Percentiles rank a stretch among this genome's conserved stretches.
Conservation (phyloP, 179 eudicot genomes). For the Amaranthus tricolor region DNA sequence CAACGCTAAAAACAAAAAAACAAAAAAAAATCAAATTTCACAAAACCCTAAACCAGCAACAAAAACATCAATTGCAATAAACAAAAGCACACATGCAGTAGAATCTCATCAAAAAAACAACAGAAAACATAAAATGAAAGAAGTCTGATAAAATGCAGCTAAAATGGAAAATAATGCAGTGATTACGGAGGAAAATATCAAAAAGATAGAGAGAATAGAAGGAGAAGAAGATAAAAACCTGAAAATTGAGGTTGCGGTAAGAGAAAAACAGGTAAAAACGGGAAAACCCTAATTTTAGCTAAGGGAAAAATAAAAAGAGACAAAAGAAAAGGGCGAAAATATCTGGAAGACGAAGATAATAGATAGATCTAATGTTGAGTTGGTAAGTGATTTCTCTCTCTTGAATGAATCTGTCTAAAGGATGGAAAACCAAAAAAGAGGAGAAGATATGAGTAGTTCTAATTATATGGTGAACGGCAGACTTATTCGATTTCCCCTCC, state of each 20-base stretch:
- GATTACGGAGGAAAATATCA: not conserved
- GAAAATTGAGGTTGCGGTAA: slow-evolving; percentile 4
- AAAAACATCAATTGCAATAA: not conserved
- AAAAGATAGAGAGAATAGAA: not conserved
- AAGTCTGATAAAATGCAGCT: slow-evolving; percentile 13
- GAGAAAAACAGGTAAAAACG: slow-evolving; percentile 2
- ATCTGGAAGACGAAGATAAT: slow-evolving; percentile 33
- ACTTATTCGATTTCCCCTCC: no score
- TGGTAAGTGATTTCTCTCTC: slow-evolving; percentile 8
- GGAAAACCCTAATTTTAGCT: slow-evolving; percentile 31
- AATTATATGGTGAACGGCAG: slow-evolving; percentile 25
- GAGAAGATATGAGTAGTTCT: slow-evolving; percentile 17
- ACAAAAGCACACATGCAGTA: not conserved
- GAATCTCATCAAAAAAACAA: not conserved
- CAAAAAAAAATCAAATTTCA: not conserved
- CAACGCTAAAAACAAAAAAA: not conserved
- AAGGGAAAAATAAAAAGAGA: slow-evolving; percentile 17
- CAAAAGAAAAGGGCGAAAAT: slow-evolving; percentile 27
- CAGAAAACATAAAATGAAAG: not conserved
- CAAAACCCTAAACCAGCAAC: slow-evolving; percentile 7
- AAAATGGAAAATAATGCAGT: slow-evolving; percentile 4
- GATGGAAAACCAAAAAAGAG: not conserved
- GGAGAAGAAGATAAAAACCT: slow-evolving; percentile 20
- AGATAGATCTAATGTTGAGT: slow-evolving; percentile 23
- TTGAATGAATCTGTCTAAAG: not conserved